Evolutionary conservation across 768 basidiomycete species (phyloP).

Genomic region (Boletus sp.): DNA sequence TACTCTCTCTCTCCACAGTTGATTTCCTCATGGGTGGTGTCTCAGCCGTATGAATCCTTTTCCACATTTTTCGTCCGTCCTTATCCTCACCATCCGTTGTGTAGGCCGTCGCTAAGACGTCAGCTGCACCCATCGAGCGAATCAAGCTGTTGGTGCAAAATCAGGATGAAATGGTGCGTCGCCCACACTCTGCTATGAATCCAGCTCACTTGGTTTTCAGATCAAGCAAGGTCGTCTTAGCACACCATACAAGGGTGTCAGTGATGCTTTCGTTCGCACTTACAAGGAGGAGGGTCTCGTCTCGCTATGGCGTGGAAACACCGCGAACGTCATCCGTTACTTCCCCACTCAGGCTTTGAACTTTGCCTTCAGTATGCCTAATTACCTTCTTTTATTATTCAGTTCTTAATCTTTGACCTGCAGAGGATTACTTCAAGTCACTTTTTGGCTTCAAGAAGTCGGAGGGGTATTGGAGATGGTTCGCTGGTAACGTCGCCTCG

Average conservation of each 20-base stretch:
- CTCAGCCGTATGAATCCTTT: slow-evolving; percentile 63
- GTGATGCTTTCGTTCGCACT: slow-evolving; percentile 89
- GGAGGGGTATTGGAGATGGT: slow-evolving; percentile 98
- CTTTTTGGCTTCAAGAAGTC: slow-evolving; percentile 98
- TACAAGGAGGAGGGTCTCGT: slow-evolving; percentile 94
- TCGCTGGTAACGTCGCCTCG: slow-evolving; percentile 95
- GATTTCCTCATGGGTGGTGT: slow-evolving; percentile 98
- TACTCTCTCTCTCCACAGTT: slow-evolving; percentile 43
- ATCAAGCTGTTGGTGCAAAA: slow-evolving; percentile 99
- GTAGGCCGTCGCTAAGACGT: slow-evolving; percentile 97
- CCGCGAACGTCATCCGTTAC: slow-evolving; percentile 99
- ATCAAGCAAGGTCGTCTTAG: slow-evolving; percentile 99
- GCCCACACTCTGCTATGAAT: neutral
- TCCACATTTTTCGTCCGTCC: neutral
- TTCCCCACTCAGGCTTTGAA: slow-evolving; percentile 99
- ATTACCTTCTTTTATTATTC: neutral
- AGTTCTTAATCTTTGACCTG: slow-evolving; percentile 4
- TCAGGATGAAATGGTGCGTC: slow-evolving; percentile 98
- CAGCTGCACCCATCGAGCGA: slow-evolving; percentile 99
- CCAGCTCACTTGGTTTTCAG: slow-evolving; percentile 38
- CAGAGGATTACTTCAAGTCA: slow-evolving; percentile 98
- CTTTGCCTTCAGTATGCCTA: slow-evolving; percentile 95
- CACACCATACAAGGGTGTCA: slow-evolving; percentile 93
- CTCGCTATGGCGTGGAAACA: slow-evolving; percentile 99
- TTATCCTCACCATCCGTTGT: slow-evolving; percentile 23